phyloP scores from a whole-genome alignment of 306 rosid species.

The Begonia peltatifolia region DNA sequence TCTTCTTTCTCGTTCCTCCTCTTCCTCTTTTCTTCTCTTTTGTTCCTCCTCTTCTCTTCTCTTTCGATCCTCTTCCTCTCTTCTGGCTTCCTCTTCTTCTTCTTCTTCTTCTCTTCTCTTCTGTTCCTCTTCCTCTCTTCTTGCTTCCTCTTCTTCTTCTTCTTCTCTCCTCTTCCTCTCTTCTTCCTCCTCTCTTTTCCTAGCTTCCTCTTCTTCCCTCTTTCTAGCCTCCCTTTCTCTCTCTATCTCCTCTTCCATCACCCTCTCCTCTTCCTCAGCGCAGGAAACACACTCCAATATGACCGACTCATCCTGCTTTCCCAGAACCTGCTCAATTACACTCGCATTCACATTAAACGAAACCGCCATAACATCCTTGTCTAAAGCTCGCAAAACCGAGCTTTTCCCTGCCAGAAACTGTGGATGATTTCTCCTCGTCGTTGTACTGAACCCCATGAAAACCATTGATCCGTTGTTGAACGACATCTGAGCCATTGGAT shows the following conservation, averaged over 20 bases:
- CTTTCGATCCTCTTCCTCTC: conserved; percentile 1
- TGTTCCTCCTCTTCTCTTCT: background rate
- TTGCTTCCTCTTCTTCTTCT: background rate
- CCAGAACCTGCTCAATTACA: conserved; percentile 34
- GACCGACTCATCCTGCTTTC: conserved; percentile 29
- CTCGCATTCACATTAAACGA: conserved; percentile 42
- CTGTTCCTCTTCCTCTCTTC: background rate
- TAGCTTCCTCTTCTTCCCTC: conserved; percentile 7
- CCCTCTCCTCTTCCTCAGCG: conserved; percentile 65
- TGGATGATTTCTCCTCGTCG: conserved; percentile 28
- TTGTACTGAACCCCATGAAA: conserved; percentile 72
- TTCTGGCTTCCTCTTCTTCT: background rate
- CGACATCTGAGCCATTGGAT: conserved; percentile 87
- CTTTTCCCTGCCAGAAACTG: conserved; percentile 59
- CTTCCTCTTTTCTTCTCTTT: background rate
- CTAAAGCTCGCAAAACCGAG: conserved; percentile 39
- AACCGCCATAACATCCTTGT: conserved; percentile 38
- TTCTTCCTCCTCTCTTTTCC: conserved; percentile 4
- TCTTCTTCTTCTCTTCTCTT: background rate
- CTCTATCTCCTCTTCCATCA: conserved; percentile 36
- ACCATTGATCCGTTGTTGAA: conserved; percentile 48
- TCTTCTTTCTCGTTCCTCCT: background rate
- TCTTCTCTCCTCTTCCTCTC: background rate
- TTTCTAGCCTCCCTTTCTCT: conserved; percentile 15
- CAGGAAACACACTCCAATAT: conserved; percentile 58